Conservation (phyloP, 768 basidiomycete species). For the Mycena kentingensis region DNA sequence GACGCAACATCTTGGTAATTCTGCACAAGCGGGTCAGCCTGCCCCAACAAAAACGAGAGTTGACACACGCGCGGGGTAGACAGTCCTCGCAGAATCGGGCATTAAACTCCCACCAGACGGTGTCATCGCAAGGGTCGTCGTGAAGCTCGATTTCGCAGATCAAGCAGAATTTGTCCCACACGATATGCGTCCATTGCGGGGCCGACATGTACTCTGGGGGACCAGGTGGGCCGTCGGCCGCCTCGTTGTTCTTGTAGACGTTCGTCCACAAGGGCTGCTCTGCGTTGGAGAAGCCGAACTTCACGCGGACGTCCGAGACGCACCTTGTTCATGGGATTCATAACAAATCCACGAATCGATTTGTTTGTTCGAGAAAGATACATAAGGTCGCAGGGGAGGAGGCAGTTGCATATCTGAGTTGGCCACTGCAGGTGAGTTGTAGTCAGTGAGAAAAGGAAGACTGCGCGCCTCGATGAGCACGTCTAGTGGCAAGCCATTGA, state of each 20-base stretch:
- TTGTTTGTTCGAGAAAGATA: conserved; percentile 15
- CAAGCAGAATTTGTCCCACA: conserved; percentile 12
- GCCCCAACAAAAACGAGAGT: background rate
- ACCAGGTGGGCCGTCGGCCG: conserved; percentile 1
- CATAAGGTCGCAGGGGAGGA: conserved; percentile 21
- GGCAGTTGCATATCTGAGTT: conserved; percentile 32
- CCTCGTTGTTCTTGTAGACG: background rate
- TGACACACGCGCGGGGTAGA: conserved; percentile 1
- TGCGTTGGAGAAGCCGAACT: too few species aligned
- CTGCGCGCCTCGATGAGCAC: conserved; percentile 10
- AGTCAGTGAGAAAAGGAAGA: background rate
- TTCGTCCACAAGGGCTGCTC: conserved; percentile 24
- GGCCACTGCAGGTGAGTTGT: background rate
- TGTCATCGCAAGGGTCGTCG: background rate
- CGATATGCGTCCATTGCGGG: conserved; percentile 11
- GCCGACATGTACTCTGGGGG: conserved; percentile 6
- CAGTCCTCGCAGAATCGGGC: conserved; percentile 7
- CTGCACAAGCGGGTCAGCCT: background rate
- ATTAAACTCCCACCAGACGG: conserved; percentile 14
- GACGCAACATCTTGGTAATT: background rate
- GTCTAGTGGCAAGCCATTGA: conserved; percentile 6
- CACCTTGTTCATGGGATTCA: conserved; percentile 10
- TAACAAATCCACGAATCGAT: conserved; percentile 11
- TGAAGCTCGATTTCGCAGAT: background rate
- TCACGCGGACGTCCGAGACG: too few species aligned